Base-by-base conservation (phyloP, 192 early-diverging fungal species). In the Anaeromyces robustus region DNA sequence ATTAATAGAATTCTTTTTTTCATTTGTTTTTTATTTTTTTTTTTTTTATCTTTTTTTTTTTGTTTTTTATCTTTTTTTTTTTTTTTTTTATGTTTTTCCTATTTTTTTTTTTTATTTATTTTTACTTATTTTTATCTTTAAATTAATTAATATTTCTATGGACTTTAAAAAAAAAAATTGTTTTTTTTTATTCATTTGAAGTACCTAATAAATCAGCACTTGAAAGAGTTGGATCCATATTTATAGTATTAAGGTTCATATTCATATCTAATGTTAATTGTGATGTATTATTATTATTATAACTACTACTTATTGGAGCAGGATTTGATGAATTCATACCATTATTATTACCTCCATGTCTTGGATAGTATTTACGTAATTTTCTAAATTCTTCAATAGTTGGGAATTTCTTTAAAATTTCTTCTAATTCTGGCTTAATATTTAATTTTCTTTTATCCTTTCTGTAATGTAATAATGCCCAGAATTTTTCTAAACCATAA, bases 401-500 rank as follows among this genome's bases (percentile, higher is more conserved):
- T 87, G 90, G 91, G 88, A 89, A 94, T 85, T 86, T 86, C 41
- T 87, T 87, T 79, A 94, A 80, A n/a, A 87, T 80, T 79, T 83
- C 80, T 80, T 87, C 87, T 81, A 95, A 81, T 22, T 88, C 88
- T 2, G 86, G 82, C 77, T 88, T 87, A 9, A 92, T 85, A 79
- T 86, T 86, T 59, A 92, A 79, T 78, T 91, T 89, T 81, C 86
- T 87, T 78, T 90, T 90, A 84, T 94, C 92, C 88, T 96, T 94
- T 82, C 95, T 92, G 86, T 95, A 97, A 84, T 89, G 90, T 80
- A 96, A 86, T 82, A 95, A 97, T 11, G 95, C 95, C 95, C 95
- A 98, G 85, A 98, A 95, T 85, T 98, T 97, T 82, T 97, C 96
- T 78, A 97, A 86, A 14, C 97, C 97, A 81, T 97, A 96, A 82